phyloP scores from a whole-genome alignment of 495 filamentous ascomycete species.

The Oleoguttula mirabilis region DNA sequence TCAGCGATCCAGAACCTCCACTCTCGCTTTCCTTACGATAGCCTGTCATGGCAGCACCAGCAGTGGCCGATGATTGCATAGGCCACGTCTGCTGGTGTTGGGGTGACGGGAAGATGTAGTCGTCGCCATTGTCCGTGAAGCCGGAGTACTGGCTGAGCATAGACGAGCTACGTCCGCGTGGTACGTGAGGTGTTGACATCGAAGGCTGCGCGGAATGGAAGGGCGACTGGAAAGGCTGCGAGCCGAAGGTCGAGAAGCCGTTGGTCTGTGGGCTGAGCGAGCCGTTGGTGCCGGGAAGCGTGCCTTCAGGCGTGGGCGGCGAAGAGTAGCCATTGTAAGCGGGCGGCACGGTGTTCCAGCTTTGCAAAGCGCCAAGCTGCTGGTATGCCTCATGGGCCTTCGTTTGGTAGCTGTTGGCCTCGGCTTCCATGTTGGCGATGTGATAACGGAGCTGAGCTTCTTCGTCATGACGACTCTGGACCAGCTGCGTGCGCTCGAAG shows the following conservation, averaged over 20 bases:
- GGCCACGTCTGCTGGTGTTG: constrained; percentile 11
- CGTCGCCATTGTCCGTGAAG: constrained; percentile 44
- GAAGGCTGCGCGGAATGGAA: constrained; percentile 14
- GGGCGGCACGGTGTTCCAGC: constrained; percentile 49
- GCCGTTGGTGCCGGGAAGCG: constrained; percentile 24
- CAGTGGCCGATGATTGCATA: neutral
- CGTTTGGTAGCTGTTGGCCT: neutral
- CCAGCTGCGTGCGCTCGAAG: constrained; percentile 14
- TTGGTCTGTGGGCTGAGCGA: constrained; percentile 18
- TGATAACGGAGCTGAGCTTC: constrained; percentile 2
- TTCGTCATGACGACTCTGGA: constrained; percentile 10
- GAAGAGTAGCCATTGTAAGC: constrained; percentile 16
- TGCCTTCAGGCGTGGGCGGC: constrained; percentile 28
- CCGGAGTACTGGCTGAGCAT: constrained; percentile 57
- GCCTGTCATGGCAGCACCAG: constrained; percentile 4
- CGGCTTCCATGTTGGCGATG: constrained; percentile 10
- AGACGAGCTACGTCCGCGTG: constrained; percentile 45
- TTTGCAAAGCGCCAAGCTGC: constrained; percentile 47
- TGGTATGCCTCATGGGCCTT: constrained; percentile 13
- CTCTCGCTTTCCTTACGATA: constrained; percentile 16
- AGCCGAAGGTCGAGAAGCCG: constrained; percentile 9
- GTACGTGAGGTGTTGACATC: constrained; percentile 15
- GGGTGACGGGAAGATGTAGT: constrained; percentile 13
- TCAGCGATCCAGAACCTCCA: constrained; percentile 7
- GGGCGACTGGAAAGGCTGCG: constrained; percentile 25